Conservation (phyloP, 768 basidiomycete species). For the Tricholoma flavovirens region DNA sequence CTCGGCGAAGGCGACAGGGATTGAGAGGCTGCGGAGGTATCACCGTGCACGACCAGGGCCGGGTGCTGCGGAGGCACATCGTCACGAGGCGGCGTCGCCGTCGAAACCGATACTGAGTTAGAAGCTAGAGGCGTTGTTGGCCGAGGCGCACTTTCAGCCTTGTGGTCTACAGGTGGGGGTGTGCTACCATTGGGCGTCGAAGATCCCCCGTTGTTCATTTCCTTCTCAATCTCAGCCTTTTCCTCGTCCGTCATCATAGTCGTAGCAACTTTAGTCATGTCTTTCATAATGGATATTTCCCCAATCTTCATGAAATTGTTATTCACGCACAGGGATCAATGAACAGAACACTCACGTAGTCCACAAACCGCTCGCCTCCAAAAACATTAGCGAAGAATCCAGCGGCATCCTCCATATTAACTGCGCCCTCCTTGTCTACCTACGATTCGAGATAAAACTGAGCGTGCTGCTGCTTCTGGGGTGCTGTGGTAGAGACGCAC, state of each 20-base stretch:
- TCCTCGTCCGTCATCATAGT: slow-evolving; percentile 93
- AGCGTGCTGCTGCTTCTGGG: neutral
- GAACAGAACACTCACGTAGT: slow-evolving; percentile 61
- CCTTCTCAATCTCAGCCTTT: slow-evolving; percentile 77
- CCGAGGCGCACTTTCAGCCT: slow-evolving; percentile 1
- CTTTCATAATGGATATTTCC: slow-evolving; percentile 94
- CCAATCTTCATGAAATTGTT: slow-evolving; percentile 63
- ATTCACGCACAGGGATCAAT: neutral
- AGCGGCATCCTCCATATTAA: slow-evolving; percentile 85
- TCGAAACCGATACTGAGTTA: neutral
- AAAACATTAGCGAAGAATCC: slow-evolving; percentile 96
- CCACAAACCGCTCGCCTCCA: slow-evolving; percentile 86
- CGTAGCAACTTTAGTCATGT: slow-evolving; percentile 79
- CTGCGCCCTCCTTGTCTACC: slow-evolving; percentile 74
- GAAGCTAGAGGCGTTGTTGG: slow-evolving; percentile 11
- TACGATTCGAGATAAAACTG: slow-evolving; percentile 17
- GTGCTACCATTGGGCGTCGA: slow-evolving; percentile 20
- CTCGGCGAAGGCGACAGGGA: slow-evolving; percentile 19
- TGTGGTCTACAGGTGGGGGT: neutral
- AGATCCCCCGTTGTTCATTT: slow-evolving; percentile 42
- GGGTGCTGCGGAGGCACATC: slow-evolving; percentile 5
- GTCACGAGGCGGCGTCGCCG: slow-evolving; percentile 6
- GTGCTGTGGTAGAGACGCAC: slow-evolving; percentile 32
- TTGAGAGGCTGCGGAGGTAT: slow-evolving; percentile 6
- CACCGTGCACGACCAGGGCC: slow-evolving; percentile 19